Evolutionary conservation across 2,329 filamentous ascomycete species (phyloP).

Genomic region (Trichoderma harzianum): DNA sequence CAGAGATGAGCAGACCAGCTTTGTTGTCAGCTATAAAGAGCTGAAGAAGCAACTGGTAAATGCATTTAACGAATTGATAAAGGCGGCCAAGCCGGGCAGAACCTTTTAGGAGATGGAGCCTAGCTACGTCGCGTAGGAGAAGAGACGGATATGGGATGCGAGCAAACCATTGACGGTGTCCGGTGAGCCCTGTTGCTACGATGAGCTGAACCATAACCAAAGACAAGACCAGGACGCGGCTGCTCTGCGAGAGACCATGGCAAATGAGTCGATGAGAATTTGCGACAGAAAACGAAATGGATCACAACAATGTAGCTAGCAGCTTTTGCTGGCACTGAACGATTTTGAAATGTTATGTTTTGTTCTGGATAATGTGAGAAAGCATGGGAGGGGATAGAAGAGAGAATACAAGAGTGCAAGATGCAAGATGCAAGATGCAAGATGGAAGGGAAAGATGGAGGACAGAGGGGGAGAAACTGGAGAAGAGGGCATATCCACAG

Average conservation of each 20-base stretch:
- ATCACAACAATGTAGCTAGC: background rate
- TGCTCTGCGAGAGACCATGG: background rate
- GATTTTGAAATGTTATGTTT: background rate
- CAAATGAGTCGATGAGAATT: background rate
- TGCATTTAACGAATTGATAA: conserved; percentile 58
- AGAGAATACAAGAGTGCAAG: background rate
- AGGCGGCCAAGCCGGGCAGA: conserved; percentile 39
- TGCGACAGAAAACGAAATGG: background rate
- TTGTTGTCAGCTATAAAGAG: conserved; percentile 88
- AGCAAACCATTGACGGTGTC: background rate
- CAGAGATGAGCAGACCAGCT: conserved; percentile 83
- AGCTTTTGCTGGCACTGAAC: background rate
- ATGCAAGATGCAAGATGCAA: background rate
- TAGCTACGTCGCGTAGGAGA: background rate
- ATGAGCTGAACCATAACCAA: background rate
- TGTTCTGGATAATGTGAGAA: background rate
- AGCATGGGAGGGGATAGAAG: background rate
- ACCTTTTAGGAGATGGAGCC: conserved; percentile 32
- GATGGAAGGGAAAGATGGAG: background rate
- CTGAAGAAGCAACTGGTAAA: conserved; percentile 63
- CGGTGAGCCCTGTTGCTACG: background rate
- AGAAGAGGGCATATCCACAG: background rate
- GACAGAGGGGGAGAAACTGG: background rate
- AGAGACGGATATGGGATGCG: background rate
- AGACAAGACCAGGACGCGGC: background rate